Base-by-base conservation (phyloP, 176 grass and related monocot species). In the Musa acuminata region DNA sequence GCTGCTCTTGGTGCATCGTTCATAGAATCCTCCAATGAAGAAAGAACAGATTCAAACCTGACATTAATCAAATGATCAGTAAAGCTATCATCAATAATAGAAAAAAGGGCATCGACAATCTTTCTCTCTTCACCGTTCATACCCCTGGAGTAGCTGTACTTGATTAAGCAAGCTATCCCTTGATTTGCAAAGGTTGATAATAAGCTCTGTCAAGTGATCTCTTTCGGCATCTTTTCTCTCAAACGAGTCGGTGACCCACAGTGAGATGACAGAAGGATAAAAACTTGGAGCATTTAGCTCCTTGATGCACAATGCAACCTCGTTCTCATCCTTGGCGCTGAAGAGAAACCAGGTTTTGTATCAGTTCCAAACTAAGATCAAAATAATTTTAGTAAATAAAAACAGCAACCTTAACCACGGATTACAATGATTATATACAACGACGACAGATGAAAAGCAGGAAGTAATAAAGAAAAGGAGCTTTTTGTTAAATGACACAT, bases 231-330 rank as follows among this genome's bases (percentile, higher is more conserved):
- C 88, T 74, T 95, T 95, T 63, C 84, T 87, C 77, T 99, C 96
- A 84, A 99, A 99, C 64, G 96, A 99, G 71, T 99, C 86, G 51
- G 81, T 94, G 80, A 99, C 68, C 96, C 96, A 99, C 29, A 93
- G 76, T 55, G 96, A 95, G 79, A 99, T 87, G 14, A 95, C 76
- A 24, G 75, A 73, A 63, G 85, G 91, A 84, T 95, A 91, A 69
- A 89, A 99, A 82, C 55, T 71, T 50, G 91, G 96, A 79, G 86
- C 85, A 77, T 95, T 95, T 86, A 99, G 75, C 75, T 99, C 96
- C 76, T 95, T 90, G 73, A 99, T 89, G 80, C 96, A 99, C 55
- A 91, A 82, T 43, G 69, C 83, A 80, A 99, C 83, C 74, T 99
- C 94, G 72, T 85, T 74, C 83, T 93, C 88, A 72, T 98, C 94